Conservation (phyloP, 1,284 basidiomycete species). For the Ustilago sp. region DNA sequence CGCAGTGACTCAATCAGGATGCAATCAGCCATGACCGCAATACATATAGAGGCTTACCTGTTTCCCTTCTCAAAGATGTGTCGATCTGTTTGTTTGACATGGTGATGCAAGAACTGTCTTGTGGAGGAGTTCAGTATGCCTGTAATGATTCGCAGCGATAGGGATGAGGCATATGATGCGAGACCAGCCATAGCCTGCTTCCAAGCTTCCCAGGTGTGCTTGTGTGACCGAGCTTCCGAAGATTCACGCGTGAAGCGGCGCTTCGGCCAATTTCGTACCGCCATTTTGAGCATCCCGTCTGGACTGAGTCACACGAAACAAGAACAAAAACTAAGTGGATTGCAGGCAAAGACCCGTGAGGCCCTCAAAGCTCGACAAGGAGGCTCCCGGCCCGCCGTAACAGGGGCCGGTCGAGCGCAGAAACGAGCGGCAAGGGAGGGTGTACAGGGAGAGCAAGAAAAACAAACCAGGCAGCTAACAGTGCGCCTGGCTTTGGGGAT, state of each 20-base stretch:
- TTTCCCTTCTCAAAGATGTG: background rate
- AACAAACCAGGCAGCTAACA: too few relatives aligned
- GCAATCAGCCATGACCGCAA: background rate
- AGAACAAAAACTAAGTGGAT: too few relatives aligned
- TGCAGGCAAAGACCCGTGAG: too few relatives aligned
- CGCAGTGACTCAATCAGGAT: background rate
- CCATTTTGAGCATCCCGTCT: background rate
- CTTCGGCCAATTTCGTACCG: constrained; percentile 25
- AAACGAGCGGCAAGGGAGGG: too few relatives aligned
- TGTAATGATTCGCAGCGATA: background rate
- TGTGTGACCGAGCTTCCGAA: constrained; percentile 36
- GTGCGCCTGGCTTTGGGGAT: too few relatives aligned
- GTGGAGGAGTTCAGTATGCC: background rate
- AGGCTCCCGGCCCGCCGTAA: too few relatives aligned
- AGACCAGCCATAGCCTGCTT: too few relatives aligned
- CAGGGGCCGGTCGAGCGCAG: too few relatives aligned
- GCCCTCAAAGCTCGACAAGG: too few relatives aligned
- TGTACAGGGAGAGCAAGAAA: too few relatives aligned
- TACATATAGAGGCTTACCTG: background rate
- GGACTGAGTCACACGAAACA: too few relatives aligned
- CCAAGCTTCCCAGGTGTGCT: background rate
- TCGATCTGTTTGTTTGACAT: background rate
- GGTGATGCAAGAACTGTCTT: background rate
- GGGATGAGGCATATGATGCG: too few relatives aligned
- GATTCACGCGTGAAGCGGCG: constrained; percentile 7